A percentile compares a stretch with the other conserved stretches of the same genome.
Evolutionary conservation across 495 filamentous ascomycete genomes (phyloP).

Genomic region (Podospora pseudopauciseta): DNA sequence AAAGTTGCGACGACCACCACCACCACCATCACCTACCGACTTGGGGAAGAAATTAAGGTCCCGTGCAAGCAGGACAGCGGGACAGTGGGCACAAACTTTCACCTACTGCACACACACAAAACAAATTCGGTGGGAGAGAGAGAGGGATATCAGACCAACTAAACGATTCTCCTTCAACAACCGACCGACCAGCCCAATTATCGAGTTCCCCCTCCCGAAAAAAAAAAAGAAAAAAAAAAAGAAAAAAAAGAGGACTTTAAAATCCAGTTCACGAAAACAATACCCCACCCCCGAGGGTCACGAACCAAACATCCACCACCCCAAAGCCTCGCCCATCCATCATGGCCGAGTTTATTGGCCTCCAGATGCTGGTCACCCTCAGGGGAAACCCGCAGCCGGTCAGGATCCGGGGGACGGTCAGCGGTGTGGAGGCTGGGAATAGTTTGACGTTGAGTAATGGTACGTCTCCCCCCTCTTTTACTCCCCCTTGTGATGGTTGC

Average conservation of each 20-base stretch:
- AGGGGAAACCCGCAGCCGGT: conserved; percentile 53
- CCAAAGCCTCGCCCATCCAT: conserved; percentile 1
- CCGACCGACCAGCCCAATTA: no score
- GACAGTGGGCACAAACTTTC: no score
- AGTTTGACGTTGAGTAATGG: conserved; percentile 76
- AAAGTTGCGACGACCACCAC: neutral
- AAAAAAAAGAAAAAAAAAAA: no score
- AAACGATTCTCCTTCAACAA: no score
- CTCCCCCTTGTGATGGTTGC: conserved; percentile 19
- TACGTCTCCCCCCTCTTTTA: conserved; percentile 26
- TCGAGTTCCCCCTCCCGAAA: no score
- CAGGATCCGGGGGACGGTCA: conserved; percentile 69
- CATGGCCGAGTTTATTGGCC: conserved; percentile 66
- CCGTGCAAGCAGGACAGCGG: no score
- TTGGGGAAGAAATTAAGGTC: neutral
- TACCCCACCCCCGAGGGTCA: neutral
- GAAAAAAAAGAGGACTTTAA: no score
- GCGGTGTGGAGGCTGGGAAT: conserved; percentile 63
- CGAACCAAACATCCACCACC: neutral
- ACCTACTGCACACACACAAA: no score
- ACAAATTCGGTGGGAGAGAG: no score
- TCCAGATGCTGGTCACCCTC: conserved; percentile 73
- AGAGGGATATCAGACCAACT: no score
- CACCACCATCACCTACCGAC: no score
- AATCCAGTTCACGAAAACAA: no score